Percentiles rank a stretch among this genome's conserved stretches.
Evolutionary conservation across 1,284 basidiomycete genomes (phyloP).

Genomic region (Leccinum solheimii): DNA sequence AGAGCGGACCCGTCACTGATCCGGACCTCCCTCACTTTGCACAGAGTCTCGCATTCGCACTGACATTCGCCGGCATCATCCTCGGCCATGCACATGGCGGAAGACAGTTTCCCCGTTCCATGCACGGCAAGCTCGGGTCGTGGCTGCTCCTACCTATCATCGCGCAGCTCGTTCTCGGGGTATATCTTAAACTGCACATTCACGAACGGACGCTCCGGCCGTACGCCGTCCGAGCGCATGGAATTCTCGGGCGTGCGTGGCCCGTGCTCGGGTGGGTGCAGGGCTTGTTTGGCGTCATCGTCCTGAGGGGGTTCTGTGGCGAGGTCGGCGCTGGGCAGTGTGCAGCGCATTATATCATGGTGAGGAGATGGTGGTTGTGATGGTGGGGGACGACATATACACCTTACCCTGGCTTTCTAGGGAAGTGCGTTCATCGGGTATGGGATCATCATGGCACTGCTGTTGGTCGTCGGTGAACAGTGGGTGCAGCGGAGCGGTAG

Average conservation of each 20-base stretch:
- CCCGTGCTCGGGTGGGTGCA: slow-evolving; percentile 91
- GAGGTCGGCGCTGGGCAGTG: slow-evolving; percentile 76
- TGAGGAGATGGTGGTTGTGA: slow-evolving; percentile 24
- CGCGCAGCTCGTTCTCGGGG: slow-evolving; percentile 71
- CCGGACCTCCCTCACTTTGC: background rate
- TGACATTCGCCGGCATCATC: slow-evolving; percentile 71
- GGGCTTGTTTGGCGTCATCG: slow-evolving; percentile 70
- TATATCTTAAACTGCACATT: slow-evolving; percentile 93
- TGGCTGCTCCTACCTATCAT: slow-evolving; percentile 68
- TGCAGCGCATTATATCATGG: slow-evolving; percentile 91
- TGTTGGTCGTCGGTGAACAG: slow-evolving; percentile 79
- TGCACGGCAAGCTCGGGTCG: slow-evolving; percentile 71
- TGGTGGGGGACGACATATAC: background rate
- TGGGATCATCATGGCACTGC: slow-evolving; percentile 79
- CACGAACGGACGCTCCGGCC: slow-evolving; percentile 78
- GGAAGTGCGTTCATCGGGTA: slow-evolving; percentile 89
- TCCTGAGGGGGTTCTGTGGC: slow-evolving; percentile 70
- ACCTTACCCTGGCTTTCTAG: slow-evolving; percentile 23
- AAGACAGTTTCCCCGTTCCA: slow-evolving; percentile 66
- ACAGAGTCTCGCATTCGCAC: slow-evolving; percentile 64
- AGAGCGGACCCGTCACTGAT: background rate
- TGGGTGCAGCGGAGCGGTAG: slow-evolving; percentile 75
- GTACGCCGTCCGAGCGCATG: slow-evolving; percentile 73
- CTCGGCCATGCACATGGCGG: slow-evolving; percentile 84
- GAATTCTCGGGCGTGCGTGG: slow-evolving; percentile 82